phyloP scores from a whole-genome alignment of 257 asterid species.

The Nyctanthes arbortristis region DNA sequence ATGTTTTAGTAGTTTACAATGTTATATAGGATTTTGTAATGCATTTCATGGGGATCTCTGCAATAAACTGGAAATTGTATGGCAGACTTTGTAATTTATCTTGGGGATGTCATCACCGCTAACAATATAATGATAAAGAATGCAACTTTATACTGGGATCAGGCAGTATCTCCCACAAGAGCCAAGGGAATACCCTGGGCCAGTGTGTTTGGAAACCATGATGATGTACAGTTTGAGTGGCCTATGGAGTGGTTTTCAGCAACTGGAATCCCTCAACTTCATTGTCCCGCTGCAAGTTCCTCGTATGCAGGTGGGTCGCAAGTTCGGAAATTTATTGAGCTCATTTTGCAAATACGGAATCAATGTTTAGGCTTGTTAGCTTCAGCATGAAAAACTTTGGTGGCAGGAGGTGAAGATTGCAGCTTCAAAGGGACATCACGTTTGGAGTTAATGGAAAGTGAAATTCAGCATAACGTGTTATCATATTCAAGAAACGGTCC shows the following conservation, averaged over 20 bases:
- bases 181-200: conserved; percentile 72
- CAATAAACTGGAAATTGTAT: conserved; percentile 7
- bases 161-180: conserved; percentile 75
- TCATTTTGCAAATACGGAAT: background rate
- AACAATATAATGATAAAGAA: conserved; percentile 67
- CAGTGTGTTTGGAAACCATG: conserved; percentile 84
- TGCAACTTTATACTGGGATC: conserved; percentile 83
- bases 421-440: conserved; percentile 81
- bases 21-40: background rate
- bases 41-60: background rate
- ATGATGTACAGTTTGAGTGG: conserved; percentile 87
- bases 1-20: background rate
- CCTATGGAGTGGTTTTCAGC: conserved; percentile 92
- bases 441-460: conserved; percentile 55
- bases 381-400: background rate
- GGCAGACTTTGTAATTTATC: conserved; percentile 83
- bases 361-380: background rate
- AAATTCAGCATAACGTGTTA: conserved; percentile 40
- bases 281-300: conserved; percentile 38
- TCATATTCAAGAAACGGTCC: conserved; percentile 67
- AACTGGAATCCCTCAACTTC: conserved; percentile 59
- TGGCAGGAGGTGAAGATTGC: conserved; percentile 47
- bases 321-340: background rate
- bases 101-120: conserved; percentile 87
- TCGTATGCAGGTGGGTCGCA: conserved; percentile 34